Evolutionary conservation across 2,329 filamentous ascomycete species (phyloP).

Genomic region (Madurella mycetomatis): DNA sequence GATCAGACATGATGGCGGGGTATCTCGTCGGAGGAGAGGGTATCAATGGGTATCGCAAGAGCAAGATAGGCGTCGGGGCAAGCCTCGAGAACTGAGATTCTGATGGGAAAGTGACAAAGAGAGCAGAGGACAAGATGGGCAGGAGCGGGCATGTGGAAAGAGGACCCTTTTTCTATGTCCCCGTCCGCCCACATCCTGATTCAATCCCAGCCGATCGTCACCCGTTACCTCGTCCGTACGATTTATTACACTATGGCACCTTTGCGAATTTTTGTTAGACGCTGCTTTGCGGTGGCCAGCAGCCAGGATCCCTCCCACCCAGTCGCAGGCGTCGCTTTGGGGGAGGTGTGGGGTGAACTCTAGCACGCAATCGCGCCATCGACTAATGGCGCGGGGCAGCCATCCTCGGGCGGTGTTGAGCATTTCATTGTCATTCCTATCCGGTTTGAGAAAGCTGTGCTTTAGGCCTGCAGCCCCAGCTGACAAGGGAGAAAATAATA

Average conservation of each 20-base stretch:
- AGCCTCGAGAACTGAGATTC: not conserved
- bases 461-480: too few species aligned
- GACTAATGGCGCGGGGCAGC: constrained; percentile 23
- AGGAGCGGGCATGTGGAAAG: not conserved
- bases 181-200: not conserved
- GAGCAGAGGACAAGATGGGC: not conserved
- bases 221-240: too few species aligned
- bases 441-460: too few species aligned
- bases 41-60: constrained; percentile 18
- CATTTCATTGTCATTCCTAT: too few species aligned
- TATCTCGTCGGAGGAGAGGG: not conserved
- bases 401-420: not conserved
- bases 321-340: constrained; percentile 19
- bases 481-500: too few species aligned
- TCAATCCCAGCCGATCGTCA: constrained; percentile 11
- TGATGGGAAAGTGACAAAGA: not conserved
- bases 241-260: not conserved
- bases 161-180: not conserved
- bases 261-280: constrained; percentile 21
- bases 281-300: not conserved
- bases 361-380: constrained; percentile 34
- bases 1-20: constrained; percentile 38
- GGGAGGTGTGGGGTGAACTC: constrained; percentile 28
- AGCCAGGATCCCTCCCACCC: constrained; percentile 3
- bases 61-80: not conserved